These are phyloP conservation scores for Candida sonorensis DNA, from an alignment of 805 yeast species.

Conservation along the genomic window DNA sequence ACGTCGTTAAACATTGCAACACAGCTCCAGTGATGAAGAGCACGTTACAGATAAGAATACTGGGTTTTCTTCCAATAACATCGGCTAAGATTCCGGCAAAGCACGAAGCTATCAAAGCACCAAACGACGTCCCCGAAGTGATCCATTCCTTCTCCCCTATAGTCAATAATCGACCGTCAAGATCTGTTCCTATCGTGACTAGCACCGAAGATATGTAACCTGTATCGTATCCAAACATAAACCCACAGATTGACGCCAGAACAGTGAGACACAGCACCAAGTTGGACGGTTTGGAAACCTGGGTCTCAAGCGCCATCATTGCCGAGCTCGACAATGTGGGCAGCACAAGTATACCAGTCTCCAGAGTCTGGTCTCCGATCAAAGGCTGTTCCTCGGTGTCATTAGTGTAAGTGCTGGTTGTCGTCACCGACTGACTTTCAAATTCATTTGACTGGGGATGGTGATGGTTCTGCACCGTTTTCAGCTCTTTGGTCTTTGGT, in stretches of 20 bases:
- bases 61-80: conserved; percentile 38
- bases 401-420: no score
- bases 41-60: conserved; percentile 39
- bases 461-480: no score
- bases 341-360: not conserved
- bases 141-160: conserved; percentile 43
- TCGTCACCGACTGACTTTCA: no score
- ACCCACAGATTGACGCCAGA: conserved; percentile 49
- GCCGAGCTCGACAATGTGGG: not conserved
- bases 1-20: conserved; percentile 36
- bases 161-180: conserved; percentile 28
- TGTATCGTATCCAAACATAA: conserved; percentile 57
- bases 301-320: not conserved
- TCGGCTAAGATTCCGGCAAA: conserved; percentile 46
- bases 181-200: conserved; percentile 44
- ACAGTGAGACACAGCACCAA: conserved; percentile 39
- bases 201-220: conserved; percentile 53
- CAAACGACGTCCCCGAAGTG: conserved; percentile 49
- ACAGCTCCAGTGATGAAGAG: conserved; percentile 43
- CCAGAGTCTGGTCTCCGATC: no score
- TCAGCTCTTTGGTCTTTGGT: no score
- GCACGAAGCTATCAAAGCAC: conserved; percentile 45
- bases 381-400: no score
- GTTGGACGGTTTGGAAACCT: conserved; percentile 26
- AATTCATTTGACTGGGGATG: no score